Evolutionary conservation across 148 eudicot species (phyloP), one percentile per base, ranked within the genome.

Genomic region (Fagopyrum homotropicum): DNA sequence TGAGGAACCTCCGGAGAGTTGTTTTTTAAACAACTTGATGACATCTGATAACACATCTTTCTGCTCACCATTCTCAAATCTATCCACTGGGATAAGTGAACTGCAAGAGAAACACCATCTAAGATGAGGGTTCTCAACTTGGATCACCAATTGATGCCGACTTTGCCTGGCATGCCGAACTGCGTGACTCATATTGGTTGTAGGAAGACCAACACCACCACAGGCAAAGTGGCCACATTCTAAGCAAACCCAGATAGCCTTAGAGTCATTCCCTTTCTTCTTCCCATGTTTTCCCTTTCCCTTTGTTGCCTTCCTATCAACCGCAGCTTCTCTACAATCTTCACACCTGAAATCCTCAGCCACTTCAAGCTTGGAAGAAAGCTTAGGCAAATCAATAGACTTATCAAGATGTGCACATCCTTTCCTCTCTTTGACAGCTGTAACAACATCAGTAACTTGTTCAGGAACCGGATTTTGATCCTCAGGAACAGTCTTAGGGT

Each of bases 201-300:
- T 87, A 3, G 98, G 99, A 51, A 95, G 78, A 69, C 97, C 99
- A 77, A 85, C 82, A 68, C 94, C 97, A 79, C 99, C 99, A 81
- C 99, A 95, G 12, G 87, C 82, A 80, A 87, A 84, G 78, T 89
- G 89, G 1, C 94, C 99, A 74, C 99, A 95, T 57, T 90, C 86
- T 80, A 95, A 82, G 78, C 99, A 95, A 76, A 92, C 79, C 99
- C 99, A 95, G 55, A 89, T 90, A 71, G 94, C 89, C 81, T 84
- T 90, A 26, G 83, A 75, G 7, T 73, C 85, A 3, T 89, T 79
- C 69, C 88, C 86, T 81, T 89, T 94, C 80, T 86, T 91, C 77
- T 87, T 89, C 11, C 84, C 87, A 1, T 88, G 89, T 76, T 86
- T 92, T 2, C 86, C 90, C 88, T 83, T 90, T 35, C 85, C 92